These are phyloP conservation scores for Globisporangium barbulae DNA, from an alignment of 352 stramenopile genomes.

Conservation along the genomic window DNA sequence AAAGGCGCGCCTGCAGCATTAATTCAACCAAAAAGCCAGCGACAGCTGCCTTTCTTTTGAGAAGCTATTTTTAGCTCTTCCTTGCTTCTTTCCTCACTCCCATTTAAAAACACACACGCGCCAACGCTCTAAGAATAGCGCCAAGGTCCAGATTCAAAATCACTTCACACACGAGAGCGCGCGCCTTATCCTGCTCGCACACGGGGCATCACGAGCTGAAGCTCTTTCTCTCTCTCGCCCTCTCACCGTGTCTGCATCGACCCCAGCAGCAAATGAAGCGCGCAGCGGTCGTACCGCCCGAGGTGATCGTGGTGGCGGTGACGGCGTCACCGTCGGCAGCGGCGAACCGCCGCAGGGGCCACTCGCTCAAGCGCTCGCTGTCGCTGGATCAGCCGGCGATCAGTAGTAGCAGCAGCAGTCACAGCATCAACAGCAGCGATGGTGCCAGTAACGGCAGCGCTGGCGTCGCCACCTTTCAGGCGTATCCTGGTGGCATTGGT, in stretches of 20 bases:
- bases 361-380: slow-evolving; percentile 9
- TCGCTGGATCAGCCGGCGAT: background rate
- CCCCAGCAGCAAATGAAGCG: background rate
- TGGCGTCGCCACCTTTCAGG: background rate
- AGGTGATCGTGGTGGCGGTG: slow-evolving; percentile 6
- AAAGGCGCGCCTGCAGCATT: background rate
- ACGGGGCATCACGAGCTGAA: too few relatives aligned
- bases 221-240: too few relatives aligned
- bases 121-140: background rate
- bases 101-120: too few relatives aligned
- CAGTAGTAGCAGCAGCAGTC: background rate
- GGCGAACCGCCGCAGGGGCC: background rate
- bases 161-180: background rate
- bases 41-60: background rate
- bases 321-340: background rate
- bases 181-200: too few relatives aligned
- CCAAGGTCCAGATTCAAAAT: background rate
- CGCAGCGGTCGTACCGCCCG: background rate
- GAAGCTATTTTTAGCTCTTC: background rate
- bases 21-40: too few relatives aligned
- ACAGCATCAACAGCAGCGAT: background rate
- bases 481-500: background rate
- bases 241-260: too few relatives aligned
- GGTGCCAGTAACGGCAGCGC: background rate
- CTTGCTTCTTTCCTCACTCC: background rate